phyloP scores from a whole-genome alignment of 768 basidiomycete species.

The Dentipellis sp. region DNA sequence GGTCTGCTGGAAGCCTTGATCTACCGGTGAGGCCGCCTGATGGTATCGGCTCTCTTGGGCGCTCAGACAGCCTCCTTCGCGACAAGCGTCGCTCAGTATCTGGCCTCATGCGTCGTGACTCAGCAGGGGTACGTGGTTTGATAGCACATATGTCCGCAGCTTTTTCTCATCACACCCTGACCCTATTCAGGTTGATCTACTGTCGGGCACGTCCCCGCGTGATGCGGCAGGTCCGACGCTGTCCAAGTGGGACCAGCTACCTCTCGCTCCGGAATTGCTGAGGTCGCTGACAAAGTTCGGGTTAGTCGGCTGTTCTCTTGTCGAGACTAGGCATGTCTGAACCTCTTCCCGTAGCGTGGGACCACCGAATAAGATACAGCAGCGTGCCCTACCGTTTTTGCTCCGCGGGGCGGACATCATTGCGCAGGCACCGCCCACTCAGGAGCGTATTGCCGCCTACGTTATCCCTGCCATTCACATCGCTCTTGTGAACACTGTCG shows the following conservation, averaged over 20 bases:
- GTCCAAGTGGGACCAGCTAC: constrained; percentile 93
- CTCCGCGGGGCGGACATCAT: constrained; percentile 93
- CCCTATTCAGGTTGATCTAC: constrained; percentile 37
- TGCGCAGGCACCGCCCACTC: constrained; percentile 96
- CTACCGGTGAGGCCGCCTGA: constrained; percentile 51
- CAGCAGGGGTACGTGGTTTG: neutral
- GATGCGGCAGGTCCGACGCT: constrained; percentile 66
- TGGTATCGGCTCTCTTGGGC: constrained; percentile 23
- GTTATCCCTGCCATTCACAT: constrained; percentile 86
- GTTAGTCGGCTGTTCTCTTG: constrained; percentile 36
- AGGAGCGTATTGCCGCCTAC: constrained; percentile 97
- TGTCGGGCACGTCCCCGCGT: constrained; percentile 45
- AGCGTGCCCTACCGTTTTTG: constrained; percentile 91
- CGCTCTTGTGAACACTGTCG: constrained; percentile 54
- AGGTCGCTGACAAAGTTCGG: constrained; percentile 90
- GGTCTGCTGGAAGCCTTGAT: constrained; percentile 78
- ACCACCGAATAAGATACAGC: constrained; percentile 98
- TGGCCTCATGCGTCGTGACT: constrained; percentile 57
- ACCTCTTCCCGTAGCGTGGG: constrained; percentile 54
- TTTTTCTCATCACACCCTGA: too few species aligned
- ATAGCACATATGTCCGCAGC: constrained; percentile 9
- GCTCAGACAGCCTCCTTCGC: constrained; percentile 34
- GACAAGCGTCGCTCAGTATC: constrained; percentile 75
- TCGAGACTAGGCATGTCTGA: neutral
- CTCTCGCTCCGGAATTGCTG: constrained; percentile 77